phyloP scores from a whole-genome alignment of 129 eudicot species.

The Escallonia herrerae region DNA sequence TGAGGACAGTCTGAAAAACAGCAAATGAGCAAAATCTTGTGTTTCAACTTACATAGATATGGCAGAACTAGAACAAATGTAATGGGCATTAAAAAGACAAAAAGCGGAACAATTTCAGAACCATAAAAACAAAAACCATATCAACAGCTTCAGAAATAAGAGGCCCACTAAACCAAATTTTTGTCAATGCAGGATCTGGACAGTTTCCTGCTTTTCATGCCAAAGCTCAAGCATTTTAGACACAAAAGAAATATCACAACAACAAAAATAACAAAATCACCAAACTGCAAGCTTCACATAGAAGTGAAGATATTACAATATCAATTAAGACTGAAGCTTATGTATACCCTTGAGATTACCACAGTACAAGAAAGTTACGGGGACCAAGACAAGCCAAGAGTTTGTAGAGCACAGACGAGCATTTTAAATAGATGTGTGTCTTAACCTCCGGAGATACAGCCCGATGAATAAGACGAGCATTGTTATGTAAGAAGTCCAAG shows the following conservation, averaged over 20 bases:
- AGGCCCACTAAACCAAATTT: no score
- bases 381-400: not conserved
- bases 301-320: no score
- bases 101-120: not conserved
- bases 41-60: not conserved
- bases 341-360: not conserved
- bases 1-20: slow-evolving; percentile 65
- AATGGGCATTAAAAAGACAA: not conserved
- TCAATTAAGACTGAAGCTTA: not conserved
- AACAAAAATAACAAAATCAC: no score
- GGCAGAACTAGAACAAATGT: not conserved
- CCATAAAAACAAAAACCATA: not conserved
- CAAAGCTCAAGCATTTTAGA: no score
- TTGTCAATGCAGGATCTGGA: no score
- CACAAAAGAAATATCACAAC: no score
- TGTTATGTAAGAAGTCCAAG: slow-evolving; percentile 85
- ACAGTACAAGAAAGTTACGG: not conserved
- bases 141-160: no score
- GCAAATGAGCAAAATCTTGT: slow-evolving; percentile 13
- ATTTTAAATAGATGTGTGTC: not conserved
- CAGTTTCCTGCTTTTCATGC: no score
- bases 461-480: slow-evolving; percentile 86
- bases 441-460: slow-evolving; percentile 89
- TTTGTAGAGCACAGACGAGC: not conserved
- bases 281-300: no score